Percentiles rank a stretch among this genome's conserved stretches.
Conservation (phyloP, 352 stramenopile genomes). For the Phytophthora macrochlamydospora region DNA sequence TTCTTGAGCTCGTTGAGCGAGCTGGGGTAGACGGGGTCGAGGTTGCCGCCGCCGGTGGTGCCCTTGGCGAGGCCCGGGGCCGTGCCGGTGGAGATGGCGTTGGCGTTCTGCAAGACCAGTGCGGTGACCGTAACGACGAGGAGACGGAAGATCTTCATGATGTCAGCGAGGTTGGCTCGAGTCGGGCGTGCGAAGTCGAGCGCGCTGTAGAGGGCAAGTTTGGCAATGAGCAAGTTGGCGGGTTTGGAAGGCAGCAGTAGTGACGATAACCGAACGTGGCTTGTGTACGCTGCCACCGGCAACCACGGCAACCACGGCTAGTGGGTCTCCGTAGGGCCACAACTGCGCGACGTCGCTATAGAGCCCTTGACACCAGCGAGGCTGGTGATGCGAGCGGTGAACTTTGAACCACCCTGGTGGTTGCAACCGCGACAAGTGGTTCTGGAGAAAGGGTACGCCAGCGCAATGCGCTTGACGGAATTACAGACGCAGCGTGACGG, state of each 20-base stretch:
- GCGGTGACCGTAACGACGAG: constrained; percentile 14
- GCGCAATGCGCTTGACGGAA: neutral
- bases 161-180: neutral
- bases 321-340: neutral
- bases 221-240: constrained; percentile 8
- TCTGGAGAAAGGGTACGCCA: constrained; percentile 3
- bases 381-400: neutral
- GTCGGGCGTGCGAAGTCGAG: neutral
- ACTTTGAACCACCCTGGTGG: constrained; percentile 2
- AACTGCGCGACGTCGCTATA: neutral
- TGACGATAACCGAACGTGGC: neutral
- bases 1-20: constrained; percentile 42
- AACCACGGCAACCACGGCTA: too few species aligned
- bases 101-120: constrained; percentile 29
- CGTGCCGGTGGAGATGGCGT: constrained; percentile 40
- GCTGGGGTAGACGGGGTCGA: constrained; percentile 38
- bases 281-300: too few species aligned
- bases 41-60: constrained; percentile 41
- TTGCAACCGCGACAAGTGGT: constrained; percentile 6
- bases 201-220: constrained; percentile 8
- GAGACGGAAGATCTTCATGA: constrained; percentile 15
- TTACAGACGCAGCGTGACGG: neutral
- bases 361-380: neutral
- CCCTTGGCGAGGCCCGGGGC: constrained; percentile 16
- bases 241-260: too few species aligned